phyloP scores from a whole-genome alignment of 1,139 yeast genomes.

The Hansenula lynferdii region DNA sequence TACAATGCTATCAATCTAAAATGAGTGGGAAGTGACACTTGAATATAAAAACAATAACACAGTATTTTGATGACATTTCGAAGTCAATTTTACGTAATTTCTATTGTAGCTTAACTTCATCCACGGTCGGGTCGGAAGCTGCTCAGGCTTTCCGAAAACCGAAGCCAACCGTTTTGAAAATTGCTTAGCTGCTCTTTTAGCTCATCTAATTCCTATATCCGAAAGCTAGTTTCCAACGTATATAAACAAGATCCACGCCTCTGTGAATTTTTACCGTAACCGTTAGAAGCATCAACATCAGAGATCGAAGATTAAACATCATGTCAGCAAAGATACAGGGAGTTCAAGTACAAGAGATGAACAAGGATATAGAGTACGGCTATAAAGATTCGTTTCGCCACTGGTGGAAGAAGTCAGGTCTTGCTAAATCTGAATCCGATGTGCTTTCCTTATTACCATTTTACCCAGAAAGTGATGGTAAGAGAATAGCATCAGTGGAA shows the following conservation, averaged over 20 bases:
- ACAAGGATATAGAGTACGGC: slow-evolving; percentile 21
- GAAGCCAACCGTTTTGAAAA: neutral
- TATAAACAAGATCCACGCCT: neutral
- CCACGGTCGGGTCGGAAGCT: neutral
- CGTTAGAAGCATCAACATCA: too few relatives aligned
- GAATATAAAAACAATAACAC: too few relatives aligned
- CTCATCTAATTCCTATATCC: neutral
- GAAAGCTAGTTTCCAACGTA: neutral
- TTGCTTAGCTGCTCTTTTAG: neutral
- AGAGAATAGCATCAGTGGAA: slow-evolving; percentile 40
- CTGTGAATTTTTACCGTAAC: too few relatives aligned
- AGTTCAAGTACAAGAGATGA: too few relatives aligned
- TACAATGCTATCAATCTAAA: slow-evolving; percentile 8
- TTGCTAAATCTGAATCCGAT: slow-evolving; percentile 36
- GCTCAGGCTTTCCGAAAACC: neutral
- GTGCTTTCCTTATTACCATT: slow-evolving; percentile 52
- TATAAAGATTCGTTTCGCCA: slow-evolving; percentile 38
- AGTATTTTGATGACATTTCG: too few relatives aligned
- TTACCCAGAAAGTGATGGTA: slow-evolving; percentile 50
- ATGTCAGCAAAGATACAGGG: too few relatives aligned
- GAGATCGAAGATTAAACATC: too few relatives aligned
- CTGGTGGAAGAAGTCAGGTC: slow-evolving; percentile 35
- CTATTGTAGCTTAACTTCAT: too few relatives aligned
- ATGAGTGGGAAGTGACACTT: too few relatives aligned
- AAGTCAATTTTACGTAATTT: too few relatives aligned